Evolutionary conservation across 1,284 basidiomycete species (phyloP).

Genomic region (Retiboletus flavoniger): DNA sequence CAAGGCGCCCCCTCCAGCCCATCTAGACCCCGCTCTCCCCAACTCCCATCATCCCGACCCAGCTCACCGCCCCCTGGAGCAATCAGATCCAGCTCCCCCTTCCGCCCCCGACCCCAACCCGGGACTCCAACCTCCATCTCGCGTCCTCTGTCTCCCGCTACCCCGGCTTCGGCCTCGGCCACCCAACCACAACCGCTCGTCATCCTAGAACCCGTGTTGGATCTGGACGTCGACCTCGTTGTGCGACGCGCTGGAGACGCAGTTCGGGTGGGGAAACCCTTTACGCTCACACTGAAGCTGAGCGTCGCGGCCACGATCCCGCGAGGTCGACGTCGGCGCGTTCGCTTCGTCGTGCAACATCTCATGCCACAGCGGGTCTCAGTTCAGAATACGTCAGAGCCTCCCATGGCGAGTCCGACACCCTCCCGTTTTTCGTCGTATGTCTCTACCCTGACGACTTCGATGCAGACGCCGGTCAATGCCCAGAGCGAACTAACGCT

Average conservation of each 20-base stretch:
- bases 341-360: slow-evolving; percentile 63
- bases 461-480: slow-evolving; percentile 35
- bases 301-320: slow-evolving; percentile 46
- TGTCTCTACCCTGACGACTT: slow-evolving; percentile 48
- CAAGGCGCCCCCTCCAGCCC: slow-evolving; percentile 38
- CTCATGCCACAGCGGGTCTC: slow-evolving; percentile 42
- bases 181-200: slow-evolving; percentile 19
- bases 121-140: slow-evolving; percentile 36
- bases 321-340: slow-evolving; percentile 37
- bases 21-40: slow-evolving; percentile 53
- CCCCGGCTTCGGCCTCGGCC: slow-evolving; percentile 22
- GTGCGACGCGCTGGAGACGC: slow-evolving; percentile 46
- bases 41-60: slow-evolving; percentile 50
- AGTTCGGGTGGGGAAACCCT: slow-evolving; percentile 54
- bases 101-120: slow-evolving; percentile 39
- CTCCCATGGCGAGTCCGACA: background rate
- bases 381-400: slow-evolving; percentile 14
- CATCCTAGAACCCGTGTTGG: slow-evolving; percentile 30
- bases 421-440: slow-evolving; percentile 36
- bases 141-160: slow-evolving; percentile 51
- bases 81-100: slow-evolving; percentile 56
- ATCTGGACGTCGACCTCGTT: slow-evolving; percentile 58
- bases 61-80: slow-evolving; percentile 40
- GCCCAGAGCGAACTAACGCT: slow-evolving; percentile 50
- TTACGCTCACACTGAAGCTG: slow-evolving; percentile 53